phyloP scores from a whole-genome alignment of 257 asterid genomes.

The Fraxinus pennsylvanica region DNA sequence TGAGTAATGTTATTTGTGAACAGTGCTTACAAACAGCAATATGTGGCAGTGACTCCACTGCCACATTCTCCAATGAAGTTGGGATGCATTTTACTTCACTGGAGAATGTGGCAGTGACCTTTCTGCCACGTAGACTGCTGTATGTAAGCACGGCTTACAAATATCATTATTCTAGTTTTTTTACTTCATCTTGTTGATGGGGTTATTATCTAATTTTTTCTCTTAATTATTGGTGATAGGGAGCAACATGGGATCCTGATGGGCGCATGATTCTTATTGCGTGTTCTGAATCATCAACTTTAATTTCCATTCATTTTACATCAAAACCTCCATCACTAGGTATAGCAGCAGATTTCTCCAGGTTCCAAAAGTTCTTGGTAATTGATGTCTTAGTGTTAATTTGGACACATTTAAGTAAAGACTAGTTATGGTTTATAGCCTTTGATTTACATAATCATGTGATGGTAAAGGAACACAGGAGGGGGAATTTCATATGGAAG shows the following conservation, averaged over 20 bases:
- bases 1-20: neutral
- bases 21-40: no score
- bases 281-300: conserved; percentile 66
- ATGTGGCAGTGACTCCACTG: no score
- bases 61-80: no score
- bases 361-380: conserved; percentile 17
- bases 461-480: neutral
- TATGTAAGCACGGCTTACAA: no score
- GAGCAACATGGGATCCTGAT: conserved; percentile 98
- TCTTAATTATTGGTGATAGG: conserved; percentile 46
- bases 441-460: neutral
- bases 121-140: no score
- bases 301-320: conserved; percentile 91
- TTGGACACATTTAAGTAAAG: neutral
- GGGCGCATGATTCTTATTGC: conserved; percentile 81
- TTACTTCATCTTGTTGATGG: conserved; percentile 8
- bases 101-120: no score
- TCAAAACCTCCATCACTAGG: conserved; percentile 95
- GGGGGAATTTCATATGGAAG: neutral
- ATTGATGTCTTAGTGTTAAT: conserved; percentile 8
- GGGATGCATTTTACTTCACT: no score
- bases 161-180: neutral
- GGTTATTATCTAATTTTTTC: conserved; percentile 17
- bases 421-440: neutral
- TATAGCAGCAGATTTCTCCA: conserved; percentile 29